These are phyloP conservation scores for Hibiscus tridactylites DNA, from an alignment of 345 rosid species.

Conservation along the genomic window DNA sequence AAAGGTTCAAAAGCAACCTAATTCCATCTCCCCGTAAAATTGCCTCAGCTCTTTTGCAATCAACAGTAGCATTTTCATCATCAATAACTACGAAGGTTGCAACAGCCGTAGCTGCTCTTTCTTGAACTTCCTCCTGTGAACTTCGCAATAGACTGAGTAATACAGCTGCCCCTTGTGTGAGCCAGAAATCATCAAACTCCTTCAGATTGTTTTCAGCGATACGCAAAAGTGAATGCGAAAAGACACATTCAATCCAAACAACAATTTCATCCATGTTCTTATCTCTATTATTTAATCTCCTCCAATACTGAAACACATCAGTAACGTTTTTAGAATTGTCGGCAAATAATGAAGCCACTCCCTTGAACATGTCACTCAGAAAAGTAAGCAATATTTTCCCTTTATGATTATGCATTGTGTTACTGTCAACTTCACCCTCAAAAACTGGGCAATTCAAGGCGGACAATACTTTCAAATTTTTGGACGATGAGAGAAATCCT, in stretches of 20 bases:
- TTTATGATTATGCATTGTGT: constrained; percentile 30
- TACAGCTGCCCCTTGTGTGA: constrained; percentile 69
- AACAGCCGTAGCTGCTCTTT: constrained; percentile 76
- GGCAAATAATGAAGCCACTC: constrained; percentile 48
- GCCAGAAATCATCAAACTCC: constrained; percentile 68
- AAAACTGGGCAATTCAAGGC: constrained; percentile 60
- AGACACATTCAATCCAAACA: constrained; percentile 69
- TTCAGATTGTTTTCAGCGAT: constrained; percentile 67
- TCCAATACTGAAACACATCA: constrained; percentile 51
- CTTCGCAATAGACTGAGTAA: constrained; percentile 67
- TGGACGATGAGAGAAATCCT: constrained; percentile 52
- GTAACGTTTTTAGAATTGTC: constrained; percentile 37
- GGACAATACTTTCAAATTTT: constrained; percentile 55
- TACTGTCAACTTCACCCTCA: constrained; percentile 46
- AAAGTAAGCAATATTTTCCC: constrained; percentile 49
- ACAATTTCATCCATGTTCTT: constrained; percentile 49
- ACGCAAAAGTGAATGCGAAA: constrained; percentile 65
- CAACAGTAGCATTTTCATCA: constrained; percentile 76
- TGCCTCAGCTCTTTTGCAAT: constrained; percentile 72
- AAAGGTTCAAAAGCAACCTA: constrained; percentile 62
- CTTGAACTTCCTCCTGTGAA: constrained; percentile 78
- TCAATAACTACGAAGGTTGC: constrained; percentile 83
- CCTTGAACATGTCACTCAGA: constrained; percentile 47
- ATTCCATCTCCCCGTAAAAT: constrained; percentile 71
- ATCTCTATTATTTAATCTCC: constrained; percentile 29